Percentiles rank a stretch among this genome's conserved stretches.
phyloP scores from a whole-genome alignment of 2,329 filamentous ascomycete genomes.

The Ceratocystis eucalypticola region DNA sequence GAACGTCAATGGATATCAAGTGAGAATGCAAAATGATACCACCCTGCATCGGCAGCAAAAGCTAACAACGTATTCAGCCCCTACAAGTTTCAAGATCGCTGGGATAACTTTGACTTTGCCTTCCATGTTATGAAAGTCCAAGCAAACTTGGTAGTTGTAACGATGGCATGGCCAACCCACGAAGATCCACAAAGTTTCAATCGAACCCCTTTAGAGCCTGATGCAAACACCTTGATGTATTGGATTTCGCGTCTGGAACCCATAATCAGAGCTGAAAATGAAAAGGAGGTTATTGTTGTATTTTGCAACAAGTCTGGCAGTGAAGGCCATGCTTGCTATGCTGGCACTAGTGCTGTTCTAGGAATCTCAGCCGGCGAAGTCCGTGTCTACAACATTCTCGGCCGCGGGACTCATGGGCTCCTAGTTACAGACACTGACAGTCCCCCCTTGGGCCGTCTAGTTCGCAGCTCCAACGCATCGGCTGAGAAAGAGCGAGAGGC shows the following conservation, averaged over 20 bases:
- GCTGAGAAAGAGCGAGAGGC: not conserved
- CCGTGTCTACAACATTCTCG: slow-evolving; percentile 54
- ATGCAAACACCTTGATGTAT: slow-evolving; percentile 61
- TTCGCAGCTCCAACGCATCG: slow-evolving; percentile 24
- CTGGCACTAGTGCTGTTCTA: slow-evolving; percentile 59
- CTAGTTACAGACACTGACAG: slow-evolving; percentile 51
- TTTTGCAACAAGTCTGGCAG: slow-evolving; percentile 57
- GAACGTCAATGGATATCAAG: slow-evolving; percentile 48
- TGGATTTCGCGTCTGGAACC: slow-evolving; percentile 63
- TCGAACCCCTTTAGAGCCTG: slow-evolving; percentile 42
- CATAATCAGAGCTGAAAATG: slow-evolving; percentile 36
- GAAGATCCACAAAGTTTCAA: slow-evolving; percentile 36
- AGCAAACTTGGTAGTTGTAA: slow-evolving; percentile 52
- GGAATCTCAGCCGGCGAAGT: slow-evolving; percentile 52
- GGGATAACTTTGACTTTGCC: slow-evolving; percentile 26
- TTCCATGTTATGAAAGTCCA: slow-evolving; percentile 42
- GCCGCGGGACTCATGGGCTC: slow-evolving; percentile 52
- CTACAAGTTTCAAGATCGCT: slow-evolving; percentile 19
- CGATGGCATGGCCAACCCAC: slow-evolving; percentile 65
- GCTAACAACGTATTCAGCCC: slow-evolving; percentile 1
- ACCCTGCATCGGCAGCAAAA: slow-evolving; percentile 29
- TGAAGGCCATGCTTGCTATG: slow-evolving; percentile 53
- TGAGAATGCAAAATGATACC: slow-evolving; percentile 31
- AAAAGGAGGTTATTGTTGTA: slow-evolving; percentile 53
- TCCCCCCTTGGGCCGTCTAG: slow-evolving; percentile 33